Conservation (phyloP, 164 flowering plant genomes). For the Litsea cubeba region DNA sequence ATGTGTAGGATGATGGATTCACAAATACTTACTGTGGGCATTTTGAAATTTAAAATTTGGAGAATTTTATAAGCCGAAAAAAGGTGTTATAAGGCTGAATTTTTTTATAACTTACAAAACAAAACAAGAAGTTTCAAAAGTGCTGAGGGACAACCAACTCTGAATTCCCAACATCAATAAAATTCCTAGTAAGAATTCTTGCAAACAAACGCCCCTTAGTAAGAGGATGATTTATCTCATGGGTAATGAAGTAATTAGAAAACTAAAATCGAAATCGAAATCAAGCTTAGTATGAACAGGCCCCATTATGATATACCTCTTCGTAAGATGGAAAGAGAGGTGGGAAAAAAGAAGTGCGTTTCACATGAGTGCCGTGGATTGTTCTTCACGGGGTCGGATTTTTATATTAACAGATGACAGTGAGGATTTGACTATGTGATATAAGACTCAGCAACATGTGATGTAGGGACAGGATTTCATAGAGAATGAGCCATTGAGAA, state of each 20-base stretch:
- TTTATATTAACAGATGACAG: not conserved
- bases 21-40: too few relatives aligned
- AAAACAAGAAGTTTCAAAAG: too few relatives aligned
- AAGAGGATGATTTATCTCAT: not conserved
- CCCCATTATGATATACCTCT: too few relatives aligned
- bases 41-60: too few relatives aligned
- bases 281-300: not conserved
- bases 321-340: not conserved
- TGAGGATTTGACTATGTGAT: not conserved
- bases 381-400: conserved; percentile 1
- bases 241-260: not conserved
- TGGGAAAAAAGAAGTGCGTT: not conserved
- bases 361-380: conserved; percentile 5
- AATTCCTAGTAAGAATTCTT: not conserved
- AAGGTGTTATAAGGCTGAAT: too few relatives aligned
- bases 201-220: not conserved
- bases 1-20: too few relatives aligned
- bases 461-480: not conserved
- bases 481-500: not conserved
- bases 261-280: not conserved
- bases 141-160: too few relatives aligned
- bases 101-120: too few relatives aligned
- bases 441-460: not conserved
- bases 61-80: too few relatives aligned
- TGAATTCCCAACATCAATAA: too few relatives aligned